A percentile compares a stretch with the other conserved stretches of the same genome.
Evolutionary conservation across 768 basidiomycete genomes (phyloP).

Genomic region (Mycena amicta): DNA sequence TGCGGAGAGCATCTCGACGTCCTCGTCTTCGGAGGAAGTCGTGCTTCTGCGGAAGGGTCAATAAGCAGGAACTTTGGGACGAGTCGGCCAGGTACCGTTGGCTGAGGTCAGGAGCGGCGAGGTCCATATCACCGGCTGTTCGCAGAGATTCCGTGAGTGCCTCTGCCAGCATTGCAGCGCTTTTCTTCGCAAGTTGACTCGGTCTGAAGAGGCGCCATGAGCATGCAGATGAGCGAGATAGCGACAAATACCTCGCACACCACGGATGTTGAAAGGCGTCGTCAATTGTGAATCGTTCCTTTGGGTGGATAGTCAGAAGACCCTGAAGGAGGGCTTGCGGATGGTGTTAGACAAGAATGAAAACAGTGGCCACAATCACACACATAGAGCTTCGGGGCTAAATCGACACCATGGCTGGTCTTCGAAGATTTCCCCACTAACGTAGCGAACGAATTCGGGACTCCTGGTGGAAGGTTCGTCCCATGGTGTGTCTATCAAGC

Average conservation of each 20-base stretch:
- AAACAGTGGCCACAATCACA: constrained; percentile 27
- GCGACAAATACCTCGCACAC: constrained; percentile 59
- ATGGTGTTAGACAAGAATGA: constrained; percentile 23
- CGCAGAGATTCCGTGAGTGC: constrained; percentile 71
- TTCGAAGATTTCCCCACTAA: constrained; percentile 70
- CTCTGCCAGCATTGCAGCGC: constrained; percentile 60
- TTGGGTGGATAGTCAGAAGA: constrained; percentile 73
- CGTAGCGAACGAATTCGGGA: constrained; percentile 78
- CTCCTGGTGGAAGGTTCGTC: constrained; percentile 85
- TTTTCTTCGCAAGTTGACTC: constrained; percentile 64
- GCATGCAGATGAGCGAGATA: not conserved
- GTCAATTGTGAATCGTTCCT: constrained; percentile 63
- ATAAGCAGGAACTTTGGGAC: not conserved
- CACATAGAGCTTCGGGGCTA: constrained; percentile 59
- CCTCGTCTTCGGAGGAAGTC: constrained; percentile 45
- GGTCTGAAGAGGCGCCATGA: constrained; percentile 46
- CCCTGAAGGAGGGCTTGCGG: constrained; percentile 70
- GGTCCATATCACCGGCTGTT: constrained; percentile 70
- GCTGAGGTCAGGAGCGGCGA: constrained; percentile 61
- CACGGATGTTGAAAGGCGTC: constrained; percentile 62
- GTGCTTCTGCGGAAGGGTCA: not conserved
- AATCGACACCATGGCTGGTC: constrained; percentile 83
- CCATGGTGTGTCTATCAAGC: constrained; percentile 89
- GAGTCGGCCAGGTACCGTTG: constrained; percentile 27
- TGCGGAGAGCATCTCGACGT: constrained; percentile 67